Percentiles rank a stretch among this genome's conserved stretches.
Evolutionary conservation across 371 early-diverging fungal genomes (phyloP).

Genomic region (Apophysomyces variabilis): DNA sequence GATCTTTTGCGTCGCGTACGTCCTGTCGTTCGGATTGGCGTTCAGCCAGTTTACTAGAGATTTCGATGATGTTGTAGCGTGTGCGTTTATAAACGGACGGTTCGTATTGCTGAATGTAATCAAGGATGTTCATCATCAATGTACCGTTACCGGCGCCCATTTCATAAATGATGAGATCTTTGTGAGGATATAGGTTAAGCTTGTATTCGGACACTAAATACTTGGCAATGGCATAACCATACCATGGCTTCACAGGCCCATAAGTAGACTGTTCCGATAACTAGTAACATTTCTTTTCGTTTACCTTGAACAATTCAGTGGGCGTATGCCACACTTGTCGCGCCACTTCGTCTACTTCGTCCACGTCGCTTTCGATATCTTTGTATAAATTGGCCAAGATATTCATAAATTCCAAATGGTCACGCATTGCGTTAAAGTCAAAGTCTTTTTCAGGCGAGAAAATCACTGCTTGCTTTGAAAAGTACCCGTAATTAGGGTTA

Average conservation of each 20-base stretch:
- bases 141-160: constrained; percentile 98
- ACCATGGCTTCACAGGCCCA: constrained; percentile 70
- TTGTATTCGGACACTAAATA: constrained; percentile 85
- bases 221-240: constrained; percentile 90
- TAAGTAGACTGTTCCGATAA: neutral
- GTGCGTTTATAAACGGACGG: constrained; percentile 82
- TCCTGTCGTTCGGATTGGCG: constrained; percentile 68
- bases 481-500: constrained; percentile 96
- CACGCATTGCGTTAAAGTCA: constrained; percentile 68
- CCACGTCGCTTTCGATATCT: constrained; percentile 73
- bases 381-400: constrained; percentile 79
- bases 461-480: constrained; percentile 92
- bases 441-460: constrained; percentile 80
- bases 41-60: constrained; percentile 80
- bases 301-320: constrained; percentile 92
- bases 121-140: constrained; percentile 90
- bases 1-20: constrained; percentile 44
- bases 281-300: neutral
- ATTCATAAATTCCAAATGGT: constrained; percentile 85
- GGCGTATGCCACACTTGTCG: constrained; percentile 98
- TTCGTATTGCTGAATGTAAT: constrained; percentile 77
- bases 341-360: constrained; percentile 64
- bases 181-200: constrained; percentile 57
- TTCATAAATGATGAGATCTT: constrained; percentile 88
- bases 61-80: constrained; percentile 92